Conservation (phyloP, 495 filamentous ascomycete genomes). For the Hypoxylon subgilvum region DNA sequence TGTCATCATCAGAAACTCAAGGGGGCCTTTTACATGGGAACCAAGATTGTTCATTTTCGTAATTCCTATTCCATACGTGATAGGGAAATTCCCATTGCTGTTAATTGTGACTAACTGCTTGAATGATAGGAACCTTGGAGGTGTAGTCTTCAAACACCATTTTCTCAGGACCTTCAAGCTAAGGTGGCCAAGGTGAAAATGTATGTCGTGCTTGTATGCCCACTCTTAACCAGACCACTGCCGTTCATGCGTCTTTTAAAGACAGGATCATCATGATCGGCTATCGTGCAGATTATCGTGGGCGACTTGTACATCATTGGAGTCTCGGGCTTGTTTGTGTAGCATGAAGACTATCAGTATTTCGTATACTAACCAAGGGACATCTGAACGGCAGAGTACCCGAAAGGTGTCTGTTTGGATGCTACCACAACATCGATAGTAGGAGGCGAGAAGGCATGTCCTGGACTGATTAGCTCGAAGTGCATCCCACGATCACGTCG, state of each 20-base stretch:
- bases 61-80: not conserved
- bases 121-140: not conserved
- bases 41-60: not conserved
- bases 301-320: slow-evolving; percentile 24
- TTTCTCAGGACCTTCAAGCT: not conserved
- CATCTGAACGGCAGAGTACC: too few relatives aligned
- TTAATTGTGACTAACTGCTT: slow-evolving; percentile 6
- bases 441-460: not conserved
- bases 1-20: slow-evolving; percentile 19
- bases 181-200: not conserved
- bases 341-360: too few relatives aligned
- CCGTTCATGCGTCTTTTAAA: not conserved
- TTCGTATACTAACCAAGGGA: too few relatives aligned
- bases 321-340: not conserved
- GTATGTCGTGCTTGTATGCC: not conserved
- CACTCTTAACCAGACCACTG: not conserved
- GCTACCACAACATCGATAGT: not conserved
- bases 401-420: too few relatives aligned
- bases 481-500: not conserved
- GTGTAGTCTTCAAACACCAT: not conserved
- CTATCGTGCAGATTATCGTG: slow-evolving; percentile 1
- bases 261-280: slow-evolving; percentile 1
- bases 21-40: not conserved
- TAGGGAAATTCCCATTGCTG: not conserved
- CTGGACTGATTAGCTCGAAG: not conserved